Evolutionary conservation across 306 rosid species (phyloP), one percentile per base, ranked within the genome.

Genomic region (Dryas alaskensis): DNA sequence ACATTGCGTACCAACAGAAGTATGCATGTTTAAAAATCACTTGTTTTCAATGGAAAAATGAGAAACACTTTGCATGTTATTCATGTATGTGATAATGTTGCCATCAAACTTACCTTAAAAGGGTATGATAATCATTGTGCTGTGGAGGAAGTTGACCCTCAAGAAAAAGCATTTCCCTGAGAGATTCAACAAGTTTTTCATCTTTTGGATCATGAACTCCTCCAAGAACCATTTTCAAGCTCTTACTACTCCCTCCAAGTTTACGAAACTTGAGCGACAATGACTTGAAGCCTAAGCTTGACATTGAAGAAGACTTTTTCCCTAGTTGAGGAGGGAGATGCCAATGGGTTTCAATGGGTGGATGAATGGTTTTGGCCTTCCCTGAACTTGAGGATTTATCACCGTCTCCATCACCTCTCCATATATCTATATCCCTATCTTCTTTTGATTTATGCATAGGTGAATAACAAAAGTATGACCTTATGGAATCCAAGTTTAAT

Each of bases 51-150:
- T 17, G 39, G 50, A 49, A 37, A 62, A 39, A 39, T 62, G 4
- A 8, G 50, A 54, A 60, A 77, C 37, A 52, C 31, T 40, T 37
- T 1, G 3, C 37, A 31, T 1, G 37, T 31, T 31, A 31, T 31
- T 31, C 37, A 31, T 31, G 37, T 31, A 1, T 31, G 37, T 31
- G 37, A 31, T 67, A 7, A 55, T 25, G 52, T 60, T 46, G 60
- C 44, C 31, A 70, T 10, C 52, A 77, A 43, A 68, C 16, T 73
- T 55, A 89, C 98, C 96, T 76, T 4, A 93, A 60, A 79, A 93
- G 98, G 27, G 98, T 93, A 17, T 93, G 98, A 88, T 91, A 93
- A 70, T 93, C 90, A 22, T 85, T 79, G 76, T 87, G 91, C 74
- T 89, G 85, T 10, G 85, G 72, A 0, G 93, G 89, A 39, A 89